Evolutionary conservation across 2,329 filamentous ascomycete species (phyloP), one percentile per base, ranked within the genome.

Genomic region (Amylocarpus encephaloides): DNA sequence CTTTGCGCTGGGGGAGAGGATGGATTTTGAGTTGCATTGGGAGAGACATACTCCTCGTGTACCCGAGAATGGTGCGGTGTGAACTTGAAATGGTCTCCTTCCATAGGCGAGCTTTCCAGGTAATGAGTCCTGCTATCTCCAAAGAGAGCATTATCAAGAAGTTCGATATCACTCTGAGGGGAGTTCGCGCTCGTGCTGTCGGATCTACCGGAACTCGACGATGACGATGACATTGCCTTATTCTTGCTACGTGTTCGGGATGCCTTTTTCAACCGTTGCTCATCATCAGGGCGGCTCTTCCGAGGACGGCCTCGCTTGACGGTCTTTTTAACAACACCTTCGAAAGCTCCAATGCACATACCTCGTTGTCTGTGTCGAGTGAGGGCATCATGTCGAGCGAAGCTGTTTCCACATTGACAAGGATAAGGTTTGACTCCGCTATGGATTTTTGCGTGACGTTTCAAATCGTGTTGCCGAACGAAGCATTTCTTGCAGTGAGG

Each of bases 401-500:
- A 98, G 59, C 85, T 89, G 69, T 94, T 94, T 50, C 92, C 90
- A 66, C 93, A 98, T 56, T 89, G 83, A 70, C 93, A 98, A 41
- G 88, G 86, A 67, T 96, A 95, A 4, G 92, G 90, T 73, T 96
- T 96, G 70, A 94, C 85, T 44, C 91, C 91, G 1, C 88, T 95
- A 71, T 98, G 93, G 51, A 97, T 98, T 72, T 97, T 96, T 59
- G 91, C 86, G 66, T 98, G 93, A 53, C 93, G 83, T 75, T 97
- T 98, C 54, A 97, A 82, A 67, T 98, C 93, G 67, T 98, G 93
- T 62, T 95, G 91, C 34, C 93, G 85, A 38, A 97, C 93, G 67
- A 98, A 98, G 71, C 90, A 92, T 72, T 97, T 97, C 46, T 86
- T 78, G 73, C 93, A 98, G 49, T 87, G 85, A 41, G 92, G 90